Conservation (phyloP, 148 eudicot species). For the Oxyria digyna region DNA sequence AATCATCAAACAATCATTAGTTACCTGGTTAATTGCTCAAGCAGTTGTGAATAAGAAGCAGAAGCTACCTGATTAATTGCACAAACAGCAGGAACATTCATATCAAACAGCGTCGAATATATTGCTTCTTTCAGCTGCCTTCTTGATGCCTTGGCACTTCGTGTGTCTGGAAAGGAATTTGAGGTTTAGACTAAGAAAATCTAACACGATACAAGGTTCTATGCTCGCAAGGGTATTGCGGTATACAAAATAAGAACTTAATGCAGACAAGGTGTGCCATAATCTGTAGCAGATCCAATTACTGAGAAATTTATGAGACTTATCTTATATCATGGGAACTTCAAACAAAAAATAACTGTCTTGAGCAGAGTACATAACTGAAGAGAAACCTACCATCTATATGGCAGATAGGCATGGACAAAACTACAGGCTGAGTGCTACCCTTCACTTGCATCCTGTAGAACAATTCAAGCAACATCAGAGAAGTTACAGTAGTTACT, state of each 20-base stretch:
- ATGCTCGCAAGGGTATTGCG: background rate
- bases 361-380: background rate
- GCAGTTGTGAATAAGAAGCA: background rate
- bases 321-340: background rate
- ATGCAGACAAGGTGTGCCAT: background rate
- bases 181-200: background rate
- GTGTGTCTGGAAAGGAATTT: constrained; percentile 36
- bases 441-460: constrained; percentile 87
- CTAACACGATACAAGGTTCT: background rate
- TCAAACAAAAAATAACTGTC: background rate
- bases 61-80: constrained; percentile 75
- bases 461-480: background rate
- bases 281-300: background rate
- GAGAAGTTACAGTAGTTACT: background rate
- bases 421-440: constrained; percentile 54
- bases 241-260: background rate
- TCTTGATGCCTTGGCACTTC: constrained; percentile 61
- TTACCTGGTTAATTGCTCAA: background rate
- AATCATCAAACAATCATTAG: constrained; percentile 3
- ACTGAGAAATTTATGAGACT: background rate
- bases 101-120: constrained; percentile 63
- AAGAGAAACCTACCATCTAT: constrained; percentile 45
- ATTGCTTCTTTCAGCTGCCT: constrained; percentile 69
- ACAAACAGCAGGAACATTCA: constrained; percentile 88
- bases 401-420: constrained; percentile 65